Evolutionary conservation across 371 early-diverging fungal genomes (phyloP).

Genomic region (Mortierella polycephala): DNA sequence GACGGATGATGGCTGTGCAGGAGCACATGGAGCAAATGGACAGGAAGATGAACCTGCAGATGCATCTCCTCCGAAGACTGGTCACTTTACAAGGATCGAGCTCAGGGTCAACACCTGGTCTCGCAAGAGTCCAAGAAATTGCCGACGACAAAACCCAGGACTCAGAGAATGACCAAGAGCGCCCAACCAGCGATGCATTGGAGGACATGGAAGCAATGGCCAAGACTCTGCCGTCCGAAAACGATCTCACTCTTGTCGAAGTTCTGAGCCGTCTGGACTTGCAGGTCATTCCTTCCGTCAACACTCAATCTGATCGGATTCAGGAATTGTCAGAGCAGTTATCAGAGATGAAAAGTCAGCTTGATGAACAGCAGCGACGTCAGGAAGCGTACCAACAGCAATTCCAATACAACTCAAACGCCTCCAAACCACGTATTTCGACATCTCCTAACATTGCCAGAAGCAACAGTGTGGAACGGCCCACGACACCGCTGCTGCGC

Average conservation of each 20-base stretch:
- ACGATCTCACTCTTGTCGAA: constrained; percentile 23
- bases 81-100: constrained; percentile 8
- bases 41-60: constrained; percentile 40
- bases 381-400: constrained; percentile 7
- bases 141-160: constrained; percentile 3
- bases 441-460: constrained; percentile 9
- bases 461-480: constrained; percentile 21
- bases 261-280: constrained; percentile 33
- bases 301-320: constrained; percentile 32
- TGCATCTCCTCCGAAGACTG: constrained; percentile 29
- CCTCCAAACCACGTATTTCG: constrained; percentile 7
- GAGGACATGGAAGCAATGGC: constrained; percentile 1
- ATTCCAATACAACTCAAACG: neutral
- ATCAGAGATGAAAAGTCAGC: constrained; percentile 35
- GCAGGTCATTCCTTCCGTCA: constrained; percentile 42
- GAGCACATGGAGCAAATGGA: constrained; percentile 51
- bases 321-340: constrained; percentile 41
- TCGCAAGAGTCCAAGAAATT: constrained; percentile 1
- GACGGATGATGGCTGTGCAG: constrained; percentile 51
- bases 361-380: constrained; percentile 44
- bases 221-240: constrained; percentile 2
- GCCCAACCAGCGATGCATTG: neutral
- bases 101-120: neutral
- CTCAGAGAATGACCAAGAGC: no score
- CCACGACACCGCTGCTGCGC: constrained; percentile 4